Conservation (phyloP, 1,284 basidiomycete species). For the Ceratobasidium sp. region DNA sequence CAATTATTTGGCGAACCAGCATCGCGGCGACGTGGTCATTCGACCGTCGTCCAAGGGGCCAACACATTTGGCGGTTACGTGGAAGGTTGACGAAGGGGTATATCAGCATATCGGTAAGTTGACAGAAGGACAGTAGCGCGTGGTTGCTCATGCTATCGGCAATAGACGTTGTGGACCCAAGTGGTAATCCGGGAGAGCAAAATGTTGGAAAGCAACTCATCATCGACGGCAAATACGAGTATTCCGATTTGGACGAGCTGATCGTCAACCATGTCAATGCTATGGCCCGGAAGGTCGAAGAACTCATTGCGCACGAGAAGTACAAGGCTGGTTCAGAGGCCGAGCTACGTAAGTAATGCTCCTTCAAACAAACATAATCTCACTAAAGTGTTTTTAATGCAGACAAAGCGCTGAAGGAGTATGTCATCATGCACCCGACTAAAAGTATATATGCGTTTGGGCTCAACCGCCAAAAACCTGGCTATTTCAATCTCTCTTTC, state of each 20-base stretch:
- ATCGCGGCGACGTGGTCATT: constrained; percentile 95
- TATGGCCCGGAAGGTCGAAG: constrained; percentile 93
- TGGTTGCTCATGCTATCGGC: constrained; percentile 12
- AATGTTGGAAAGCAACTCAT: constrained; percentile 75
- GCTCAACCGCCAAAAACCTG: constrained; percentile 89
- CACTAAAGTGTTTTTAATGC: constrained; percentile 43
- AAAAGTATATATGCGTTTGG: constrained; percentile 97
- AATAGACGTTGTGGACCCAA: constrained; percentile 90
- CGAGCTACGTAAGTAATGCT: constrained; percentile 80
- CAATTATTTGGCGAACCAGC: constrained; percentile 88
- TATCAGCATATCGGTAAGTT: constrained; percentile 93
- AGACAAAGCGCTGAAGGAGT: constrained; percentile 93
- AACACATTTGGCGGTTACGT: constrained; percentile 96
- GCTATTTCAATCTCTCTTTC: constrained; percentile 95
- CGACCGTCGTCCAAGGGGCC: constrained; percentile 94
- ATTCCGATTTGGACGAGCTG: constrained; percentile 96
- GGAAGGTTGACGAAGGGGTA: constrained; percentile 98
- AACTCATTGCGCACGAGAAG: constrained; percentile 96
- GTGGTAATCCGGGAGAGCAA: constrained; percentile 77
- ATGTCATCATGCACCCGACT: constrained; percentile 91
- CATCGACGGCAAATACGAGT: constrained; percentile 85
- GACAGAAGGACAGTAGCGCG: constrained; percentile 46
- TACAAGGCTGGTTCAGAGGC: constrained; percentile 91
- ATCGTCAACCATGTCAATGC: constrained; percentile 98
- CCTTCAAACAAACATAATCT: background rate